These are phyloP conservation scores for Novymonas esmeraldas DNA, from an alignment of 208 protist genomes.

Conservation along the genomic window DNA sequence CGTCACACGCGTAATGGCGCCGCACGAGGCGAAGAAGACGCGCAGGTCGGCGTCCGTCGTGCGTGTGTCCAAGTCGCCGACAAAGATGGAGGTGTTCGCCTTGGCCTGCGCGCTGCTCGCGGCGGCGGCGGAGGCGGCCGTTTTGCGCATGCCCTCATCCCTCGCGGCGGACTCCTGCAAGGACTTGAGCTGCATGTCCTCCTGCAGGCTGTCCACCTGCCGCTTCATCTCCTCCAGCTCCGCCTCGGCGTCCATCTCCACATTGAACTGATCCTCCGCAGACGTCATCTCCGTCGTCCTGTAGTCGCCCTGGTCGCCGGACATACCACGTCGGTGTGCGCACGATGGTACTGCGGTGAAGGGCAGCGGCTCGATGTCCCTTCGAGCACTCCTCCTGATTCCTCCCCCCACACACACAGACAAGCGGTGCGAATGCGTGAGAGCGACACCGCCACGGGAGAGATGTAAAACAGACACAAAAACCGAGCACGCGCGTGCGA, in stretches of 20 bases:
- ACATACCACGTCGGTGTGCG: too few species aligned
- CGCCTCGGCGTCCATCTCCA: slow-evolving; percentile 57
- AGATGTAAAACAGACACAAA: too few species aligned
- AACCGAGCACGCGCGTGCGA: too few species aligned
- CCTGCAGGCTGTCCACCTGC: slow-evolving; percentile 83
- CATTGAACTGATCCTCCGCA: slow-evolving; percentile 46
- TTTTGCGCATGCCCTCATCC: slow-evolving; percentile 87
- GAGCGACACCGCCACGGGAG: too few species aligned
- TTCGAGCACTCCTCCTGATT: too few species aligned
- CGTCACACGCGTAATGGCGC: slow-evolving; percentile 90
- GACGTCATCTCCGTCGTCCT: slow-evolving; percentile 21
- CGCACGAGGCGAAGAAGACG: slow-evolving; percentile 90
- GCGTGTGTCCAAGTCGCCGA: slow-evolving; percentile 89
- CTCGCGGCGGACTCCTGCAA: slow-evolving; percentile 79
- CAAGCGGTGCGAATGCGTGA: too few species aligned
- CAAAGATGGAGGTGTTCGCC: slow-evolving; percentile 91
- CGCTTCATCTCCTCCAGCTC: slow-evolving; percentile 83
- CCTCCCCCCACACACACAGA: too few species aligned
- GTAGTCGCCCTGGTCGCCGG: slow-evolving; percentile 23
- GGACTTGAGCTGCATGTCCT: slow-evolving; percentile 83
- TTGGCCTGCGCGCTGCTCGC: slow-evolving; percentile 24
- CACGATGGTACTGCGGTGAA: too few species aligned
- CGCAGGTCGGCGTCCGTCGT: slow-evolving; percentile 92
- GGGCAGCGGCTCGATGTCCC: too few species aligned
- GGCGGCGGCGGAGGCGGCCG: slow-evolving; percentile 25